phyloP scores from a whole-genome alignment of 768 basidiomycete genomes.

The Xerocomellus intermedius region DNA sequence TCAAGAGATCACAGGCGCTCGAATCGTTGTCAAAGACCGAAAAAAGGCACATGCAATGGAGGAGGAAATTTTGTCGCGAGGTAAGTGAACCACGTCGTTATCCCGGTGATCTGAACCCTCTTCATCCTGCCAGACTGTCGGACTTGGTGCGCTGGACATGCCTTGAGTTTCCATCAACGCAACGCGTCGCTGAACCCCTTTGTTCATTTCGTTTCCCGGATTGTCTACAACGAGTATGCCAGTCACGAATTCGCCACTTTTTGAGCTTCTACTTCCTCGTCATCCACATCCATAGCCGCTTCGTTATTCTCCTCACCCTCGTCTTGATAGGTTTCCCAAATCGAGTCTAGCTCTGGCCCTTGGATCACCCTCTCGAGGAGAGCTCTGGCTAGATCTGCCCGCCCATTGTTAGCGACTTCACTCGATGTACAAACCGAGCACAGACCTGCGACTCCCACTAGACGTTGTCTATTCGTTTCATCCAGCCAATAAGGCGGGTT shows the following conservation, averaged over 20 bases:
- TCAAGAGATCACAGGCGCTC: conserved; percentile 39
- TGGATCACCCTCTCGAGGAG: conserved; percentile 68
- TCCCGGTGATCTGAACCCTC: not conserved
- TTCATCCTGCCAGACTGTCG: conserved; percentile 16
- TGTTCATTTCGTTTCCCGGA: not conserved
- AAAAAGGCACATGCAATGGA: conserved; percentile 50
- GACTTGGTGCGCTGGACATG: conserved; percentile 13
- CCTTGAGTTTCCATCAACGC: conserved; percentile 3
- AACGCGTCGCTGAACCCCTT: not conserved
- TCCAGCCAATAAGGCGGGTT: conserved; percentile 63
- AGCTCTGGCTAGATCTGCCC: conserved; percentile 54
- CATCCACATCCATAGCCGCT: conserved; percentile 48
- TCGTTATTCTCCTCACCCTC: conserved; percentile 42
- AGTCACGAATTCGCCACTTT: conserved; percentile 20
- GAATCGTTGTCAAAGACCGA: conserved; percentile 35
- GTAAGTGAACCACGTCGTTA: conserved; percentile 21
- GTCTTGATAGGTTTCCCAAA: conserved; percentile 60
- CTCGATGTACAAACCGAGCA: not conserved
- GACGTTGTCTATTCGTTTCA: conserved; percentile 35
- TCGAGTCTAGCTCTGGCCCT: conserved; percentile 65
- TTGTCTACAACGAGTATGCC: not conserved
- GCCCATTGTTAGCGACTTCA: conserved; percentile 4
- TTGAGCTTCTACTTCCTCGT: conserved; percentile 48
- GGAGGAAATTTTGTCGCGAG: conserved; percentile 55
- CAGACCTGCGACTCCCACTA: conserved; percentile 51